Base-by-base conservation (phyloP, 805 yeast species). In the Candida chauliodis region DNA sequence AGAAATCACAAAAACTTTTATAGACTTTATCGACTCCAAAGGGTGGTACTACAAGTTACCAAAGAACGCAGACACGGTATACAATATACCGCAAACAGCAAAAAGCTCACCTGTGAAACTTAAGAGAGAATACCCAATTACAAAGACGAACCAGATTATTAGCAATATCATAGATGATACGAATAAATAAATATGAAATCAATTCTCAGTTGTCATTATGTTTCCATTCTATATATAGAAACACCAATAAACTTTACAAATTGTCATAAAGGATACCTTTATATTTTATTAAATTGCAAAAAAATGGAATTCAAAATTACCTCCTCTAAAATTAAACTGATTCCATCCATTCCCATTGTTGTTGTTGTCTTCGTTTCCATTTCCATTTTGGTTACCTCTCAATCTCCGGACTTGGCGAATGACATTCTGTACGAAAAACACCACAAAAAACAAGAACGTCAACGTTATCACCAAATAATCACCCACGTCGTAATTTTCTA, bases 1-100 rank as follows among this genome's bases (percentile, higher is more conserved):
- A 28, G 68, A 66, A 3, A 73, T 79, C 8, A 67, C 84, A 34
- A 70, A 72, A 36, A 75, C 74, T 9, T 84, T 89, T 48, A 69
- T 88, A 56, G 63, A 71, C 2, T 58, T 87, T 16, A 58, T 87
- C 9, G 69, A 74, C 30, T 49, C 60, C 4, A 72, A 75, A 38
- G 67, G 72, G 0, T 89, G 96, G 96, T 63, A 79, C 24, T 74
- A 79, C 47, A 62, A 72, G 21, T 56, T 85, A 9, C 81, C 84
- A 1, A 45, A 51, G 2, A 52, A 56, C 25, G 79, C 78, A 5
- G 52, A 62, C 13, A 41, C 50, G 2, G 42, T 61, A 10, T 78
- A 76, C 48, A 42, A 55, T 6, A 56, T 66, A 25, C 42, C 49
- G 4, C 33, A 25, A 22, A 17, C 43, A 8, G 29, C 27, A 17